Evolutionary conservation across 495 filamentous ascomycete species (phyloP).

Genomic region (Cairneyella variabilis): DNA sequence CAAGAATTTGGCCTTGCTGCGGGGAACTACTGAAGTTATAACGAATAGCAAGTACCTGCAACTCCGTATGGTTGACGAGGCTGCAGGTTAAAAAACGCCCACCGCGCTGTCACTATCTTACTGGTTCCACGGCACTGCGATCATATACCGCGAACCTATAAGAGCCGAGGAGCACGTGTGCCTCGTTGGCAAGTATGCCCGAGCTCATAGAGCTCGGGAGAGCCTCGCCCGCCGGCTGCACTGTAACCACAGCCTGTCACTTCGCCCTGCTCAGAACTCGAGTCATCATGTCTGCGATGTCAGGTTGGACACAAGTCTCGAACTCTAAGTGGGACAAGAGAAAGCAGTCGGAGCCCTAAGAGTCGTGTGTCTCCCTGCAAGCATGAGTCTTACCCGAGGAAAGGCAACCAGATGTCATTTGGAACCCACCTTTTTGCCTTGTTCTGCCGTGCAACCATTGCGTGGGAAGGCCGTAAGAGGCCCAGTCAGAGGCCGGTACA

Average conservation of each 20-base stretch:
- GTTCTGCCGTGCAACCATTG: background rate
- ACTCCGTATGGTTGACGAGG: conserved; percentile 14
- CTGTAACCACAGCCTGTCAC: too few relatives aligned
- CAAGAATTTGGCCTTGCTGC: background rate
- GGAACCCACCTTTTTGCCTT: conserved; percentile 13
- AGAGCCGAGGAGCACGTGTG: background rate
- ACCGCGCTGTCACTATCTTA: conserved; percentile 7
- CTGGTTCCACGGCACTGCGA: conserved; percentile 14
- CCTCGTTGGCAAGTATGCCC: background rate
- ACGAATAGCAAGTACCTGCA: conserved; percentile 1
- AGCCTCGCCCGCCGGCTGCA: conserved; percentile 17
- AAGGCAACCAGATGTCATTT: conserved; percentile 15
- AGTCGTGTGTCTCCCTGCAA: too few relatives aligned
- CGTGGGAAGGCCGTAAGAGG: conserved; percentile 14
- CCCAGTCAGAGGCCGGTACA: background rate
- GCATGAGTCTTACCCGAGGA: too few relatives aligned
- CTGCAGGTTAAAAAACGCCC: conserved; percentile 11
- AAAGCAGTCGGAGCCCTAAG: background rate
- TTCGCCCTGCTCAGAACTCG: background rate
- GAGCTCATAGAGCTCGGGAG: background rate
- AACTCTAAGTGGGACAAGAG: background rate
- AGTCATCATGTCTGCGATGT: background rate
- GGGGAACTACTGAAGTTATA: background rate
- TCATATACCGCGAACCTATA: conserved; percentile 19
- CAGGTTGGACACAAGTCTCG: background rate